Percentiles rank a stretch among this genome's conserved stretches.
Evolutionary conservation across 805 yeast genomes (phyloP).

Genomic region (Lipomyces anomalus): DNA sequence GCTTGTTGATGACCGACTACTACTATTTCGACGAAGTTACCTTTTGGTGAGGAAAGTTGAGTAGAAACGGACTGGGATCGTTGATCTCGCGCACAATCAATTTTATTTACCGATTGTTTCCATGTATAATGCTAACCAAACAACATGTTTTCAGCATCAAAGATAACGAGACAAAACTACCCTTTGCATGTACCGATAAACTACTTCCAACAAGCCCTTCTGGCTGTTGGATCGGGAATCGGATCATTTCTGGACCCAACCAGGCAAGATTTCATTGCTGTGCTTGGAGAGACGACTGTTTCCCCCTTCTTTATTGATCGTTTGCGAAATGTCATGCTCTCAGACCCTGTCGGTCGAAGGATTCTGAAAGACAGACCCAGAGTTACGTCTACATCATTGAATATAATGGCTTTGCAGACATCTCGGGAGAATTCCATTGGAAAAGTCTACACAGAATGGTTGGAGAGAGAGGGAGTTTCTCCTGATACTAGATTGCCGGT

Average conservation of each 20-base stretch:
- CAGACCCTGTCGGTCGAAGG: slow-evolving; percentile 68
- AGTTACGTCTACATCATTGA: slow-evolving; percentile 65
- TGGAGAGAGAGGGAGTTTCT: slow-evolving; percentile 78
- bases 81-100: too few species aligned
- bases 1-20: too few species aligned
- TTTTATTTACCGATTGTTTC: too few species aligned
- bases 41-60: too few species aligned
- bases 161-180: too few species aligned
- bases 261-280: slow-evolving; percentile 36
- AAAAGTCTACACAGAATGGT: slow-evolving; percentile 71
- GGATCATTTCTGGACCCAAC: slow-evolving; percentile 53
- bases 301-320: slow-evolving; percentile 56
- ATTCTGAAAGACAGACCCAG: slow-evolving; percentile 76
- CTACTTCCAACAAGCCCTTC: slow-evolving; percentile 51
- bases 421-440: slow-evolving; percentile 73
- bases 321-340: slow-evolving; percentile 67
- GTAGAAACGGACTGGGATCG: too few species aligned
- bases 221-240: slow-evolving; percentile 68
- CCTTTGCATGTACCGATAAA: slow-evolving; percentile 77
- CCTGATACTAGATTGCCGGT: slow-evolving; percentile 89
- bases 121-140: too few species aligned
- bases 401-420: slow-evolving; percentile 51
- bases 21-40: too few species aligned
- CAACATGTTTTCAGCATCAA: too few species aligned
- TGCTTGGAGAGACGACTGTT: slow-evolving; percentile 80